Evolutionary conservation across 2,329 filamentous ascomycete species (phyloP).

Genomic region (Emericellopsis atlantica): DNA sequence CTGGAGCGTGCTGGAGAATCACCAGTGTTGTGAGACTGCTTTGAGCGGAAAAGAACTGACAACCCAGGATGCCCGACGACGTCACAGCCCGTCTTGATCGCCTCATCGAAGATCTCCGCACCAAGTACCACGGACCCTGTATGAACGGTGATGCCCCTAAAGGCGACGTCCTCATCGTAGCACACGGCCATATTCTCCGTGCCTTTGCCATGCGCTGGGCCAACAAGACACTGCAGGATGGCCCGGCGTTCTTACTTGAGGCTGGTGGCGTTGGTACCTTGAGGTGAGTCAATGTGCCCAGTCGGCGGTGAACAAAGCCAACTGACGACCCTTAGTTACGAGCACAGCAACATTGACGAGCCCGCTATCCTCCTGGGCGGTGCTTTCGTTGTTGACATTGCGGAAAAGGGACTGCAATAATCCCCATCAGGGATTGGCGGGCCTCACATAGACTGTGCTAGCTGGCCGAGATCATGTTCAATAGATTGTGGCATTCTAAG

Average conservation of each 20-base stretch:
- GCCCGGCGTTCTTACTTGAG: constrained; percentile 72
- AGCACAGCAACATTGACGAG: constrained; percentile 66
- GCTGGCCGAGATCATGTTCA: no score
- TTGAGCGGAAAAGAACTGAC: not conserved
- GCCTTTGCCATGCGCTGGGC: constrained; percentile 84
- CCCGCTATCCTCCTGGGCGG: constrained; percentile 70
- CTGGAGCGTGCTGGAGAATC: not conserved
- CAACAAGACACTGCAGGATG: constrained; percentile 58
- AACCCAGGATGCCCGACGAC: constrained; percentile 51
- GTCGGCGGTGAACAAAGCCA: not conserved
- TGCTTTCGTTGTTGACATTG: constrained; percentile 43
- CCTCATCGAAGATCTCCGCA: constrained; percentile 63
- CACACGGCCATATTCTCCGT: constrained; percentile 80
- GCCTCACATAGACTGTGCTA: no score
- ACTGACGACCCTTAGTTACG: constrained; percentile 42
- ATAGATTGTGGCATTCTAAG: no score
- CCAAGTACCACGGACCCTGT: constrained; percentile 47
- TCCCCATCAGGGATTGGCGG: no score
- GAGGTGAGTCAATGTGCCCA: constrained; percentile 35
- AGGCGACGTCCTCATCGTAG: constrained; percentile 50
- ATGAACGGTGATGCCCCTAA: constrained; percentile 35
- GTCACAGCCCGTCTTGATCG: constrained; percentile 61
- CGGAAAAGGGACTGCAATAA: constrained; percentile 6
- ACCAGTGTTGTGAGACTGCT: not conserved
- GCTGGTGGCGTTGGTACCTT: constrained; percentile 74